Evolutionary conservation across 257 asterid genomes (phyloP), one percentile per base, ranked within the genome.

Genomic region (Solanum sejunctum): DNA sequence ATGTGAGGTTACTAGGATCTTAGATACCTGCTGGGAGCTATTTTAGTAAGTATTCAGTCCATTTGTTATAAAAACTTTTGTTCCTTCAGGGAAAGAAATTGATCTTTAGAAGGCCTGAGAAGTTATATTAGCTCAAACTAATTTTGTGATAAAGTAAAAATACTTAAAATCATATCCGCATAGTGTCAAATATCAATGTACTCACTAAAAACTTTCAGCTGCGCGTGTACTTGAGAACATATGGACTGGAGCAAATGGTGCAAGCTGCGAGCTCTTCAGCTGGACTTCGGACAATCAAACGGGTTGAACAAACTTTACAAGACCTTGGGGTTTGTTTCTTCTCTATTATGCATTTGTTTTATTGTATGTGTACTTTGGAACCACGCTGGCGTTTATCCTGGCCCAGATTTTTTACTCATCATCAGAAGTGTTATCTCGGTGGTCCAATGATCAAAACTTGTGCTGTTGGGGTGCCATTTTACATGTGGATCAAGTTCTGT

Each of bases 241-340:
- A 97, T 89, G 98, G 94, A 67, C 94, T 92, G 82, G 98, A 93
- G 86, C 98, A 95, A 91, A 94, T 95, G 97, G 98, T 97, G 89
- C 98, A 97, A 94, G 99, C 98, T 83, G 99, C 96, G 79, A 97
- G 98, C 90, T 97, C 99, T 28, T 95, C 97, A 41, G 98, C 99
- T 8, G 99, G 98, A 82, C 98, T 97, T 69, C 93, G 98, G 88
- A 95, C 97, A 83, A 94, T 95, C 88, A 97, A 97, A 87, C 94
- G 97, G 71, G 97, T 94, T 79, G 99, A 97, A 89, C 99, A 97
- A 91, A 93, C 99, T 67, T 90, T 97, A 84, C 99, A 95, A 90
- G 99, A 95, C 86, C 98, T 95, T 83, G 98, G 98, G 97, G 99
- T 96, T 89, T 83, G 97, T 88, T 85, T 89, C 88, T 90, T 57